Base-by-base conservation (phyloP, 495 filamentous ascomycete genomes). In the Echria macrotheca region DNA sequence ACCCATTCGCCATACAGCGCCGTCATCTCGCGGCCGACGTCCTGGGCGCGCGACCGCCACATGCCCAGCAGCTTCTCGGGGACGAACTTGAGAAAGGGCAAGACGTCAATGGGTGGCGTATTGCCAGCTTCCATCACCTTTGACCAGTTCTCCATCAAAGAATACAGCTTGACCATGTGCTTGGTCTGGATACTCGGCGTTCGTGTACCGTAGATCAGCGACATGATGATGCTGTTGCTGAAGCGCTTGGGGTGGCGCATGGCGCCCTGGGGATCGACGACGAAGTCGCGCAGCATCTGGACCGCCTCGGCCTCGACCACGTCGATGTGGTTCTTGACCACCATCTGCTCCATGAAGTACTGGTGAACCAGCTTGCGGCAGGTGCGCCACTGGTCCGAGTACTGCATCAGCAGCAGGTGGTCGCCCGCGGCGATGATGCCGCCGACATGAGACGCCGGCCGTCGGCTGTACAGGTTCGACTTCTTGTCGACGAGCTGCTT, bases 51-150 rank as follows among this genome's bases (percentile, higher is more conserved):
- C 14, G 46, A 50, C 5, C 41, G 47, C 69, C 72, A 79, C 19
- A 64, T 71, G 0, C 63, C 60, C 6, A 76, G 56, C 1, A 74
- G 49, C 0, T 24, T 29, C 55, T 79, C 55, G 0, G 76, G 76
- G 10, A 78, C 36, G 2, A 42, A 57, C 19, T 71, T 63, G 21
- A 79, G 47, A 11, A 67, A 55, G 2, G 75, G 73, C 39, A 68
- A 73, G 10, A 70, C 57, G 44, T 78, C 74, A 0, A 78, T 69
- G 3, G 76, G 75, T 0, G 76, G 76, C 7, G 71, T 78, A 1
- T 69, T 69, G 9, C 75, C 76, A 0, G 64, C 38, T 48, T 78
- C 74, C 53, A 74, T 69, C 1, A 77, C 53, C 44, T 64, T 49
- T 12, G 70, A 67, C 70, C 69, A 78, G 7, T 66, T 55, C n/a